Percentiles rank a stretch among this genome's conserved stretches.
phyloP scores from a whole-genome alignment of 257 asterid genomes.

The Solanum piurae region DNA sequence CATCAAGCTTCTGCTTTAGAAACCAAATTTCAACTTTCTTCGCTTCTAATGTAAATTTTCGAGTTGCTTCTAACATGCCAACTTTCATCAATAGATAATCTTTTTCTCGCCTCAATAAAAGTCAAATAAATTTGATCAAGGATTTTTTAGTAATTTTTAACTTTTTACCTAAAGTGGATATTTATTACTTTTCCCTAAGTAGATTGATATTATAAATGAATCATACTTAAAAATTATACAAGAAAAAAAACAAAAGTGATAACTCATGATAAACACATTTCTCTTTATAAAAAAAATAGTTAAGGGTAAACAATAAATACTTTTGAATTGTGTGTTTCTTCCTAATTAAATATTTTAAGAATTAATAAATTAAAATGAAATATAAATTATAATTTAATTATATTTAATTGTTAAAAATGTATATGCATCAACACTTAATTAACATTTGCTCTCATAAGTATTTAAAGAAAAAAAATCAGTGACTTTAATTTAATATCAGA shows the following conservation, averaged over 20 bases:
- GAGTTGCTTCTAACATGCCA: background rate
- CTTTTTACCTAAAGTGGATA: background rate
- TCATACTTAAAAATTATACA: no score
- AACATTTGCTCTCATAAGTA: background rate
- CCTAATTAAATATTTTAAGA: background rate
- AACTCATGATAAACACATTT: background rate
- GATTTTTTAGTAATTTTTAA: background rate
- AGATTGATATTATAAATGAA: background rate
- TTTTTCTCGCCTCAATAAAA: background rate
- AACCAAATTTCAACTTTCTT: no score
- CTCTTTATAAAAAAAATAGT: background rate
- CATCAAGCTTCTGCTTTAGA: background rate
- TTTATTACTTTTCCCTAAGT: background rate
- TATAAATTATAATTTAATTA: no score
- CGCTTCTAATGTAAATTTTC: background rate
- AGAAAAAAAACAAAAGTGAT: background rate
- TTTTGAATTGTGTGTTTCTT: background rate
- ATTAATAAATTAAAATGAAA: background rate
- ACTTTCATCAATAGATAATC: background rate
- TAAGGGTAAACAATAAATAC: background rate
- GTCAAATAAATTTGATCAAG: background rate
- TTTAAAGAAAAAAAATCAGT: no score
- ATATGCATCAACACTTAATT: background rate
- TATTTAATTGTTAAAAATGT: no score
- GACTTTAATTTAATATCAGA: background rate